Evolutionary conservation across 1,284 basidiomycete genomes (phyloP), one percentile per base, ranked within the genome.

Genomic region (Malassezia brasiliensis): DNA sequence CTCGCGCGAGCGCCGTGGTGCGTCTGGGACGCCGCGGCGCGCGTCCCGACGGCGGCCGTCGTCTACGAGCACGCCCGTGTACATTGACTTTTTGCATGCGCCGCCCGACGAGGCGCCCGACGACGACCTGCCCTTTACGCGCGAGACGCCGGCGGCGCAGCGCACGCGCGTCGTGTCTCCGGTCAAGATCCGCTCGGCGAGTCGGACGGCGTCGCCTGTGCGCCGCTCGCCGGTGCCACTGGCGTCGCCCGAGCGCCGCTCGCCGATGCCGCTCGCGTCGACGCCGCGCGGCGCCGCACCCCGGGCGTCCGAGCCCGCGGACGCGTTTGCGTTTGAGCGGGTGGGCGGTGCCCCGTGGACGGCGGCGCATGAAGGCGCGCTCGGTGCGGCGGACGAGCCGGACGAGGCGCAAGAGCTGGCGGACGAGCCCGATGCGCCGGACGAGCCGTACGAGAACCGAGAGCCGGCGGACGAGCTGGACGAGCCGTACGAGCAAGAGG

Each of bases 11-110:
- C 39, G 7, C 4, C 25, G 25, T 28, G 25, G 4, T 28, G 25
- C 39, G 19, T 40, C 39, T 4, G 25, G 20, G 39, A 40, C 39
- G 4, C 19, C 19, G 39, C 39, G 17, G 10, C 28, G 4, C 10
- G 12, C 25, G n/a, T 10, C 19, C 17, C 2, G 42, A 28, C 28
- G 39, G 1, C 11, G n/a, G 25, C 11, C 12, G 19, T 17, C 10
- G 5, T 15, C 36, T 3, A 4, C 36, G 36, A 20, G 19, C 8
- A 28, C 12, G 19, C 51, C 51, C 22, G 28, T 52, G 37, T 52
- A 46, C 31, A 46, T 52, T 17, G 44, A 52, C 22, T 52, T 52
- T 47, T 39, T 46, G 41, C 44, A 52, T 10, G 50, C 41, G 7
- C 20, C 20, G 14, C 25, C 22, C 36, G 34, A 38, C 14, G 41